Evolutionary conservation across 257 asterid species (phyloP).

Genomic region (Galeopsis tetrahit): DNA sequence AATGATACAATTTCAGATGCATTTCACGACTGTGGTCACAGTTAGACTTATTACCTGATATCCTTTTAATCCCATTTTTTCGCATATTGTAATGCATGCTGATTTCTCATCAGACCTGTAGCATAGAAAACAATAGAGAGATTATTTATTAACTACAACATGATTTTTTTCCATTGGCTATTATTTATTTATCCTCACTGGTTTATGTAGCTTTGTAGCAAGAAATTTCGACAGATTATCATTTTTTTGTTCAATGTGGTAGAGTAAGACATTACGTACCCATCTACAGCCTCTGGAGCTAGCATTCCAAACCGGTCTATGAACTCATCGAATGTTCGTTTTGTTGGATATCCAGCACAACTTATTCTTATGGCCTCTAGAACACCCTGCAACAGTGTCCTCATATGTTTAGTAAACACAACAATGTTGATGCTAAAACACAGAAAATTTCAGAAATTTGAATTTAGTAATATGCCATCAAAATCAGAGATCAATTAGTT

Average conservation of each 20-base stretch:
- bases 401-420: conserved; percentile 32
- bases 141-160: background rate
- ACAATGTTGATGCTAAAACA: conserved; percentile 13
- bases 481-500: conserved; percentile 14
- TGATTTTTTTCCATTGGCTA: background rate
- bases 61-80: conserved; percentile 85
- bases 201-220: background rate
- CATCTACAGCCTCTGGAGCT: conserved; percentile 82
- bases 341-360: conserved; percentile 97
- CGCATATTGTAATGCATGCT: conserved; percentile 73
- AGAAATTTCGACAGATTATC: conserved; percentile 12
- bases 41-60: conserved; percentile 64
- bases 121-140: conserved; percentile 11
- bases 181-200: conserved; percentile 12
- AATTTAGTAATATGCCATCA: conserved; percentile 8
- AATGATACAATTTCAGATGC: conserved; percentile 28
- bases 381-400: conserved; percentile 74
- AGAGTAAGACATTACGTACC: conserved; percentile 50
- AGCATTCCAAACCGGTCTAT: conserved; percentile 92
- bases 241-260: conserved; percentile 29
- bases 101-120: conserved; percentile 83
- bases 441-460: conserved; percentile 3
- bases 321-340: conserved; percentile 91
- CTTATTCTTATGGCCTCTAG: conserved; percentile 96
- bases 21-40: background rate